Evolutionary conservation across 1,284 basidiomycete genomes (phyloP).

Genomic region (Ustilago xerochloae): DNA sequence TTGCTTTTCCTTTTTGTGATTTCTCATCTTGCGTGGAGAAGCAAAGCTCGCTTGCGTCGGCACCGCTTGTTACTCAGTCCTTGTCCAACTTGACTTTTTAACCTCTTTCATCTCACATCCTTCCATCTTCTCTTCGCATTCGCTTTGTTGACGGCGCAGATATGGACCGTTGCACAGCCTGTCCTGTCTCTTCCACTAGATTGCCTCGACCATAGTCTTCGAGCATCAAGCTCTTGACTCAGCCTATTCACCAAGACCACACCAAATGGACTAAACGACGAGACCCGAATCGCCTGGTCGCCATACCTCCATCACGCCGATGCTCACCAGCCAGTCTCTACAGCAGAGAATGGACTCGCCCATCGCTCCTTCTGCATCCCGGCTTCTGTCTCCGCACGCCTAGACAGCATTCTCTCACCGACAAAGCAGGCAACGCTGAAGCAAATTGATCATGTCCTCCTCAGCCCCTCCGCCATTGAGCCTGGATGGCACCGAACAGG

Average conservation of each 20-base stretch:
- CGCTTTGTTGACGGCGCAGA: background rate
- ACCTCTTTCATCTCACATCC: background rate
- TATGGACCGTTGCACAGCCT: background rate
- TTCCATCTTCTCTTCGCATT: background rate
- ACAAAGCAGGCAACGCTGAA: background rate
- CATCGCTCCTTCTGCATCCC: background rate
- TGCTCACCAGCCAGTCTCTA: background rate
- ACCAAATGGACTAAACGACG: no score
- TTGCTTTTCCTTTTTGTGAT: constrained; percentile 1
- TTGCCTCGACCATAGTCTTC: background rate
- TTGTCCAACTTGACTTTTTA: no score
- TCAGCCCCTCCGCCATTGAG: constrained; percentile 10
- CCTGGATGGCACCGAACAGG: background rate
- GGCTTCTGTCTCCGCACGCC: background rate
- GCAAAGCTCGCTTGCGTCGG: background rate
- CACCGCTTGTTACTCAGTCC: background rate
- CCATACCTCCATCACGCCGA: background rate
- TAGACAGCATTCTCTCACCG: background rate
- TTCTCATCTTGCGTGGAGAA: background rate
- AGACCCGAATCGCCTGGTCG: no score
- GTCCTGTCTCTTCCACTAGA: background rate
- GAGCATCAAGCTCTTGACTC: background rate
- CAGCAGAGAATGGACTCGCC: background rate
- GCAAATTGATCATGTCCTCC: constrained; percentile 7
- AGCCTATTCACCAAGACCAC: no score